phyloP scores from a whole-genome alignment of 768 basidiomycete genomes.

The Naganishia antarctica region DNA sequence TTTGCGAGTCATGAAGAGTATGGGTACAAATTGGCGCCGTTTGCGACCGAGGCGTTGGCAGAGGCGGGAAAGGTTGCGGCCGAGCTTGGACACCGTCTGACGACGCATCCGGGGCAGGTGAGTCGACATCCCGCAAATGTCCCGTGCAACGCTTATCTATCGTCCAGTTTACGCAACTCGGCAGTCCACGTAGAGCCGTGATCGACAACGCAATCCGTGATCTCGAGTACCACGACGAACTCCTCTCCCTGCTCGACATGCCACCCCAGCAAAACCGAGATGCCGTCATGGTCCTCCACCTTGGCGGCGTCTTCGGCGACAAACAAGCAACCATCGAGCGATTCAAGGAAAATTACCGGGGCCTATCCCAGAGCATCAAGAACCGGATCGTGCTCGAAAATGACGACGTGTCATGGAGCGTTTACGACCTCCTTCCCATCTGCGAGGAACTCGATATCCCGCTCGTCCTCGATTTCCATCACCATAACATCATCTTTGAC shows the following conservation, averaged over 20 bases:
- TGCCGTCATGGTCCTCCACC: slow-evolving; percentile 72
- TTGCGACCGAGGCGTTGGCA: slow-evolving; percentile 60
- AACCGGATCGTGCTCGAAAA: slow-evolving; percentile 83
- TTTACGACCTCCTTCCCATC: slow-evolving; percentile 77
- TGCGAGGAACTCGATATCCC: slow-evolving; percentile 78
- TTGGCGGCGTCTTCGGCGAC: slow-evolving; percentile 77
- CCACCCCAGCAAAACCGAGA: slow-evolving; percentile 59
- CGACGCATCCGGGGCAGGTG: slow-evolving; percentile 82
- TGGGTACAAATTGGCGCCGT: slow-evolving; percentile 70
- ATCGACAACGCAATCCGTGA: slow-evolving; percentile 72
- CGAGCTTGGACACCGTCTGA: slow-evolving; percentile 70
- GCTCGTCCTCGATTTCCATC: slow-evolving; percentile 57
- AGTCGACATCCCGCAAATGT: slow-evolving; percentile 48
- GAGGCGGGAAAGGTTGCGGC: slow-evolving; percentile 65
- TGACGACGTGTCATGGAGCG: slow-evolving; percentile 89
- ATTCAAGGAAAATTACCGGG: slow-evolving; percentile 64
- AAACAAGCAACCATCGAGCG: slow-evolving; percentile 66
- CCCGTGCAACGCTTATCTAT: background rate
- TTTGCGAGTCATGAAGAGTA: slow-evolving; percentile 76
- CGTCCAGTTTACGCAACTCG: slow-evolving; percentile 56
- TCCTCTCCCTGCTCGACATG: slow-evolving; percentile 25
- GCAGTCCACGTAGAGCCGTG: slow-evolving; percentile 70
- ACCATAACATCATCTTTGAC: slow-evolving; percentile 31
- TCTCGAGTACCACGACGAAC: slow-evolving; percentile 74
- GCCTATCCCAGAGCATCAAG: slow-evolving; percentile 62